A percentile compares a stretch with the other conserved stretches of the same genome.
Evolutionary conservation across 371 early-diverging fungal genomes (phyloP).

Genomic region (Furculomyces boomerangus): DNA sequence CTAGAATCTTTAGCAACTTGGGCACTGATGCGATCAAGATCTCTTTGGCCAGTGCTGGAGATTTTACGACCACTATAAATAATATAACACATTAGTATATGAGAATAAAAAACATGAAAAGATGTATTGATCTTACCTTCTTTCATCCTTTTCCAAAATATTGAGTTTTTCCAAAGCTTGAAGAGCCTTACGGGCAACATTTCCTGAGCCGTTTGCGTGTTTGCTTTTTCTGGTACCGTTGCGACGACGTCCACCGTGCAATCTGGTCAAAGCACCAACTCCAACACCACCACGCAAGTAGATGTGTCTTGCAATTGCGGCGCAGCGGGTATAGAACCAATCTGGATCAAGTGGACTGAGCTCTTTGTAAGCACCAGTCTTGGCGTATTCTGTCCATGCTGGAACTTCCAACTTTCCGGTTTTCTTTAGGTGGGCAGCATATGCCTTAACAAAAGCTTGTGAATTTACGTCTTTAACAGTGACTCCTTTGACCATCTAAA

Average conservation of each 20-base stretch:
- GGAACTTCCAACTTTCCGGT: constrained; percentile 96
- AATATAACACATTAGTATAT: not conserved
- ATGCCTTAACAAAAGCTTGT: constrained; percentile 90
- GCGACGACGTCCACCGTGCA: constrained; percentile 82
- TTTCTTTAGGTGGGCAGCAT: constrained; percentile 94
- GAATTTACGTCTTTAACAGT: constrained; percentile 96
- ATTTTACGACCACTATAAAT: constrained; percentile 55
- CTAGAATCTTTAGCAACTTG: constrained; percentile 21
- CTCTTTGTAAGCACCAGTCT: constrained; percentile 93
- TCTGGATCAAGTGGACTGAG: constrained; percentile 93
- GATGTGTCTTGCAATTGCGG: constrained; percentile 92
- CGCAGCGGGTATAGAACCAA: constrained; percentile 97
- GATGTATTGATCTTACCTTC: constrained; percentile 11
- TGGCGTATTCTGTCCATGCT: constrained; percentile 95
- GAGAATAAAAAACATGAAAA: not conserved
- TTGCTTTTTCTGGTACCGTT: constrained; percentile 89
- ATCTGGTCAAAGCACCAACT: constrained; percentile 85
- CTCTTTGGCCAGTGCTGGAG: constrained; percentile 65
- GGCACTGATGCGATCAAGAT: constrained; percentile 42
- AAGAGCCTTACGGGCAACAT: constrained; percentile 84
- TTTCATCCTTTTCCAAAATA: constrained; percentile 80
- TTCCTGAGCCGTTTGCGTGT: constrained; percentile 73
- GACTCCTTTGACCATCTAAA: constrained; percentile 38
- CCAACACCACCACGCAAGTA: constrained; percentile 88
- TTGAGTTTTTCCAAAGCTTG: constrained; percentile 96